phyloP scores from a whole-genome alignment of 192 early-diverging fungal genomes.

The Glomus cerebriforme region DNA sequence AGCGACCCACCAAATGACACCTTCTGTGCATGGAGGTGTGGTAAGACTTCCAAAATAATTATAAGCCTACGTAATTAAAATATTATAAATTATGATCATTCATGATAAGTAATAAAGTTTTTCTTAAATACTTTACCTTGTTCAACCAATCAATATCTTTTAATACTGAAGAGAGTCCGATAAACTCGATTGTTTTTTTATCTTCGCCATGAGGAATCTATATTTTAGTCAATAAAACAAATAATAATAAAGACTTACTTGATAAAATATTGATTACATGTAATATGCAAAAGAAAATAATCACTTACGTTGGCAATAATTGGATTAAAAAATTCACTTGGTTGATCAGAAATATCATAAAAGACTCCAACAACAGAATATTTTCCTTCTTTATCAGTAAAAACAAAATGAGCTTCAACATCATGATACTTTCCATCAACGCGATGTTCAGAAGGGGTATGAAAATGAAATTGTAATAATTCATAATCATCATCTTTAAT shows the following conservation, averaged over 20 bases:
- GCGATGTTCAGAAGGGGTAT: constrained; percentile 63
- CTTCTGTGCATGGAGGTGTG: constrained; percentile 67
- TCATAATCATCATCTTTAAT: constrained; percentile 39
- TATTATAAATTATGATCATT: background rate
- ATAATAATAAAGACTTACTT: background rate
- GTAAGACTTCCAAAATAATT: constrained; percentile 61
- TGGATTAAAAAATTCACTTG: constrained; percentile 38
- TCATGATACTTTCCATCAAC: constrained; percentile 39
- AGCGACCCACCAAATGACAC: constrained; percentile 56
- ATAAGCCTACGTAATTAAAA: constrained; percentile 22
- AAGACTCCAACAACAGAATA: constrained; percentile 54
- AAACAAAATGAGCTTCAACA: constrained; percentile 59
- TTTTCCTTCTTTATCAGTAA: constrained; percentile 35
- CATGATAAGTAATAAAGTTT: background rate
- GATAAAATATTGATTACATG: background rate
- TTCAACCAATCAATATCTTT: background rate
- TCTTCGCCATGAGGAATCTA: background rate
- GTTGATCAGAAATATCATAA: constrained; percentile 41
- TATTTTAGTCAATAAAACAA: background rate
- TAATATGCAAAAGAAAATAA: background rate
- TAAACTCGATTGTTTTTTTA: background rate
- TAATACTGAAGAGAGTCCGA: background rate
- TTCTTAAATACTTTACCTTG: background rate
- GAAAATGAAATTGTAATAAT: constrained; percentile 62
- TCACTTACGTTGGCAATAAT: background rate